Base-by-base conservation (phyloP, 164 flowering plant species). In the Piper betle region DNA sequence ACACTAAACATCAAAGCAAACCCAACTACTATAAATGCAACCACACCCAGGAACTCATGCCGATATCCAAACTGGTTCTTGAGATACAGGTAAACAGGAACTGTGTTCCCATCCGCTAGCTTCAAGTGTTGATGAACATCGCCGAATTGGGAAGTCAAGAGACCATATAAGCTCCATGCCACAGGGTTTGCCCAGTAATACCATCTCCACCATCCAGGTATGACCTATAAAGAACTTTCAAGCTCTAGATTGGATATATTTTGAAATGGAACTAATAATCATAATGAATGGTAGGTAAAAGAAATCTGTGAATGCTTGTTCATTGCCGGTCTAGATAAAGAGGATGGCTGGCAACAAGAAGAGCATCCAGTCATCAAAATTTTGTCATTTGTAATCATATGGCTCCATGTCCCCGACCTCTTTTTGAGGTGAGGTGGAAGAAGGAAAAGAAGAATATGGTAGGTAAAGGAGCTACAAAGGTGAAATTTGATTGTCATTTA, bases 171-270 rank as follows among this genome's bases (percentile, higher is more conserved):
- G 68, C 75, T 81, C 96, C 96, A 88, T 12, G 96, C 81, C 33
- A 25, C 33, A 25, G 33, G 33, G 33, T 25, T 25, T 25, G 33
- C 33, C 33, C 33, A 25, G 33, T 87, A 90, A 66, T 90, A 90
- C 97, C 97, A 90, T 79, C 95, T 82, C 97, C 97, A 90, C 91
- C 90, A 88, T 52, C 78, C 69, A 12, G 95, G 97, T 39, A 87
- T 87, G 67, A 82, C 81, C 97, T 90, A 60, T 6, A 60, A 42
- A 41, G 42, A 42, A 25, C 25, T 1, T 7, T 7, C 8, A n/a
- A 18, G 25, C 25, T 41, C 53, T 10, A 20, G 46, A 6, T 42
- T 42, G 3, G 33, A 42, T 42, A 42, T 6, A 11, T 42, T 6
- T 6, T 6, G 46, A 6, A 42, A 42, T 42, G 9, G 46, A 42